Evolutionary conservation across 495 filamentous ascomycete genomes (phyloP).

Genomic region (Annulohypoxylon maeteangense): DNA sequence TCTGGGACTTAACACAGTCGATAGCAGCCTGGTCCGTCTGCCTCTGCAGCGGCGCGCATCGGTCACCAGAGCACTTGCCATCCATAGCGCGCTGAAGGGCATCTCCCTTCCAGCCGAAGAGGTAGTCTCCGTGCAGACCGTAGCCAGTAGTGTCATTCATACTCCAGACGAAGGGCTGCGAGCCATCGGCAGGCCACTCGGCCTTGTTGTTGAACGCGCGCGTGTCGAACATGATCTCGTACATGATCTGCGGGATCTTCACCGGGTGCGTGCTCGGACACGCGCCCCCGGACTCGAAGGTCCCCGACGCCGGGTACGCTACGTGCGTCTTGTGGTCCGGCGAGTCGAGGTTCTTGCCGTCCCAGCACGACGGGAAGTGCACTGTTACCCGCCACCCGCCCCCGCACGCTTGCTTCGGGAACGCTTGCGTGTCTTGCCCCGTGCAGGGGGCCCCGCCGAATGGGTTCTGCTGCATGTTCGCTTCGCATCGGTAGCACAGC

Average conservation of each 20-base stretch:
- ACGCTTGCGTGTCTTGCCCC: conserved; percentile 56
- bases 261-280: conserved; percentile 61
- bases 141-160: conserved; percentile 62
- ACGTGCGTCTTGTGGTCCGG: conserved; percentile 63
- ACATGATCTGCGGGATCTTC: conserved; percentile 60
- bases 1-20: conserved; percentile 52
- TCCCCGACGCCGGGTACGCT: conserved; percentile 55
- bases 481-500: conserved; percentile 61
- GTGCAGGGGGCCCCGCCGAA: conserved; percentile 65
- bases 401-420: conserved; percentile 54
- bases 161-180: conserved; percentile 58
- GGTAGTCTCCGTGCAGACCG: conserved; percentile 62
- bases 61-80: conserved; percentile 54
- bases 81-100: conserved; percentile 62
- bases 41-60: conserved; percentile 53
- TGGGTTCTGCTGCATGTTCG: conserved; percentile 58
- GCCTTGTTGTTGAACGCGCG: conserved; percentile 55
- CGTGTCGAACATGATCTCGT: conserved; percentile 63
- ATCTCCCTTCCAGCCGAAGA: conserved; percentile 64
- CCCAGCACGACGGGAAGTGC: conserved; percentile 65
- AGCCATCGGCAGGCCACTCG: conserved; percentile 57
- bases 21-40: conserved; percentile 50
- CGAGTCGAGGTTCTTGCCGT: conserved; percentile 65
- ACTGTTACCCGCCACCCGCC: conserved; percentile 62
- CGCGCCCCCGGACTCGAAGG: conserved; percentile 51